Base-by-base conservation (phyloP, 2,329 filamentous ascomycete species). In the Capronia coronata region DNA sequence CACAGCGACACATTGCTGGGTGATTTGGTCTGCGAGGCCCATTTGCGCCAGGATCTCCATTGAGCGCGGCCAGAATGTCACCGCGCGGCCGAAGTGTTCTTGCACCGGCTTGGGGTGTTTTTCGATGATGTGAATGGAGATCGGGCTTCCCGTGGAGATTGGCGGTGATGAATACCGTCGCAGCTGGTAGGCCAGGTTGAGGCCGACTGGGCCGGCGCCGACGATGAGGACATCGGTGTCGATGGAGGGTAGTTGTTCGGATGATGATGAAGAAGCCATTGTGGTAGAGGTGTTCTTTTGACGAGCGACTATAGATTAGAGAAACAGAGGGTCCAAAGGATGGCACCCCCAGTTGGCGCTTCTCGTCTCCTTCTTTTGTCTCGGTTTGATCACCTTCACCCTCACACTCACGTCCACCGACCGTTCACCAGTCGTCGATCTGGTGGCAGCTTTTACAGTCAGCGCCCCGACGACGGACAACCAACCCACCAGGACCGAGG, bases 31-130 rank as follows among this genome's bases (percentile, higher is more conserved):
- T 1, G 70, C 68, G 6, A 78, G 66, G 19, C 67, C 71, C 1
- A 78, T 66, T 51, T 77, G 74, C 46, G 76, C 73, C 1, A 79
- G 68, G 62, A 77, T 71, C 61, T 79, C 75, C 35, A 65, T 67
- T 4, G 71, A 73, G 1, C 76, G 67, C 1, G 75, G 73, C 50
- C 72, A 79, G 2, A 79, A 69, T 0, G 76, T 76, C 51, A 77
- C 75, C 10, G 76, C 76, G 6, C 75, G 70, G 13, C 75, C 76
- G 61, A 75, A 77, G n/a, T 69, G 62, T 49, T 75, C 73, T 58
- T 77, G 75, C 1, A 67, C 62, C 0, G 70, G 69, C 56, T 76
- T 77, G 25, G 66, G 61, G 39, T 75, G 59, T 50, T 74, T 71
- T 55, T 78, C 75, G 47, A 77, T 68, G 39, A 76, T 72, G 46